These are phyloP conservation scores for Fennellomyces sp. DNA, from an alignment of 371 early-diverging fungal genomes.

Conservation along the genomic window DNA sequence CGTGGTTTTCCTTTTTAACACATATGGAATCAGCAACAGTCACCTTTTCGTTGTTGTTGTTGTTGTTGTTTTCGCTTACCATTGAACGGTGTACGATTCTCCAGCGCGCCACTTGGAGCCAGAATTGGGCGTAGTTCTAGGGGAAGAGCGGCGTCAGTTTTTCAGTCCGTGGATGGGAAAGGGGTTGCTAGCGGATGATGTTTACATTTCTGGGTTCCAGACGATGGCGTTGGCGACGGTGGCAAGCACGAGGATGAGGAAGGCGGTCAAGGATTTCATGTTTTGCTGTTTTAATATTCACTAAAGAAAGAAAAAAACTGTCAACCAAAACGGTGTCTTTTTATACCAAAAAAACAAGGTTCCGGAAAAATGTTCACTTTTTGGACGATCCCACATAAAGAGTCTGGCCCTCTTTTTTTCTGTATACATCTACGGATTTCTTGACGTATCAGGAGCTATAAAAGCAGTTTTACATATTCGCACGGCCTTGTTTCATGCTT, in stretches of 20 bases:
- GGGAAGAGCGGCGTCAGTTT: not conserved
- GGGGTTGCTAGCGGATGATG: not conserved
- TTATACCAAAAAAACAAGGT: not conserved
- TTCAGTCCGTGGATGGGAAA: not conserved
- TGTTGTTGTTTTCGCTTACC: not conserved
- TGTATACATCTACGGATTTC: too few species aligned
- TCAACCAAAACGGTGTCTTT: not conserved
- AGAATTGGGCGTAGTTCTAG: constrained; percentile 12
- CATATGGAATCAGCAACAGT: not conserved
- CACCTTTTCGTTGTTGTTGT: not conserved
- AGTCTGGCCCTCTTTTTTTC: too few species aligned
- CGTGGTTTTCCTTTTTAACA: constrained; percentile 13
- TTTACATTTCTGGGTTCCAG: not conserved
- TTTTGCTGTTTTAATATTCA: too few species aligned
- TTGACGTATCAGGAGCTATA: not conserved
- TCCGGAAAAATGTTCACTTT: too few species aligned
- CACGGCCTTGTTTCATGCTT: too few species aligned
- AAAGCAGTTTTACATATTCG: too few species aligned
- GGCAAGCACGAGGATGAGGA: not conserved
- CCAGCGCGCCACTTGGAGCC: constrained; percentile 25
- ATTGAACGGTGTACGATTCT: constrained; percentile 18
- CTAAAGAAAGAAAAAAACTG: not conserved
- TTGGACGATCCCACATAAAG: too few species aligned
- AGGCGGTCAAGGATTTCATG: not conserved
- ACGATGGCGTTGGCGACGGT: not conserved